Evolutionary conservation across 2,329 filamentous ascomycete species (phyloP), one percentile per base, ranked within the genome.

Genomic region (Phoma sp.): DNA sequence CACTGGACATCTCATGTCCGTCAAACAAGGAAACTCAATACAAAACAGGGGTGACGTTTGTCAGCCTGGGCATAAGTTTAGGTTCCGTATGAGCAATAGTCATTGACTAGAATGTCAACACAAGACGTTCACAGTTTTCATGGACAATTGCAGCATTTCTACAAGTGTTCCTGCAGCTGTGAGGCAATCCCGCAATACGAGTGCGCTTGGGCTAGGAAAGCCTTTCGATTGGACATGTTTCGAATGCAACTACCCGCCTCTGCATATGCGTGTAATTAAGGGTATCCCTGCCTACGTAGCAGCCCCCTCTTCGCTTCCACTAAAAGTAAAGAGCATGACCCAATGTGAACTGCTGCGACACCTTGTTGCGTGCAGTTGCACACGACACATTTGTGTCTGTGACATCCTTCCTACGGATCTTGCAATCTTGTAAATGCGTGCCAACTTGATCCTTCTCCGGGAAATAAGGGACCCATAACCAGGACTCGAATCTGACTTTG

Each of bases 241-340:
- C 47, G 60, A 39, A 64, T 73, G 71, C 68, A 73, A 55, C 47
- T 61, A 70, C 70, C 71, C 71, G 71, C 62, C 57, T 59, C 55
- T 73, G 70, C 71, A 73, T 72, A 72, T 74, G 71, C 70, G 58
- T 71, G 70, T 71, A 64, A 71, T 70, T 60, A 60, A 66, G 64
- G 59, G 52, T 48, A 65, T 64, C 69, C 69, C 65, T 70, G 67
- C 55, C 39, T 4, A 9, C 6, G 27, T 9, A 29, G 27, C 54
- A 27, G 57, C 46, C 40, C 66, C 61, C 58, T 52, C 62, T 56
- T 54, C 49, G 44, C 43, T 53, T 30, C 29, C 47, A 35, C 46
- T 38, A 52, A 57, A 55, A 35, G 41, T 38, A 52, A 57, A 55
- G 51, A 65, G 64, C 61, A 63, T 66, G 59, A 60, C 55, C 59